A percentile compares a stretch with the other conserved stretches of the same genome.
Conservation (phyloP, 257 asterid species). For the Primulina huaijiensis region DNA sequence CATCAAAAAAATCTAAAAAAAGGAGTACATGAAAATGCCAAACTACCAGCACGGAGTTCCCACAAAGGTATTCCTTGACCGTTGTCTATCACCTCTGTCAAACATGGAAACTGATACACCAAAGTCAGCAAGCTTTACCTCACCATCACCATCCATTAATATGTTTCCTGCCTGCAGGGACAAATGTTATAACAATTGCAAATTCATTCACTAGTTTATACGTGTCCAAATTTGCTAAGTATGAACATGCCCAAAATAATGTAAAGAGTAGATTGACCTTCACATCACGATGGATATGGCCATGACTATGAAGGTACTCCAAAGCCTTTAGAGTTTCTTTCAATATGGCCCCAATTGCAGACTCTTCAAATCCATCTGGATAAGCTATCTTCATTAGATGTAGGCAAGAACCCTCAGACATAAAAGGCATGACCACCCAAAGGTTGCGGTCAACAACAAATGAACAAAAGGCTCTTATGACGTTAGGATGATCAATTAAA, state of each 20-base stretch:
- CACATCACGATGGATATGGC: constrained; percentile 97
- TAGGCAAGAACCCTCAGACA: constrained; percentile 98
- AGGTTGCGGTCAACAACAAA: constrained; percentile 93
- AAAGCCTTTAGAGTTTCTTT: constrained; percentile 97
- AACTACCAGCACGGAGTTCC: constrained; percentile 99
- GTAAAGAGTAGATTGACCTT: constrained; percentile 51
- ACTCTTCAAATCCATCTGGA: constrained; percentile 96
- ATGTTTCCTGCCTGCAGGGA: constrained; percentile 88
- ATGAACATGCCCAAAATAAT: constrained; percentile 10
- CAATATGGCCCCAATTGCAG: constrained; percentile 78
- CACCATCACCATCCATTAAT: constrained; percentile 81
- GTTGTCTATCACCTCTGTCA: constrained; percentile 96
- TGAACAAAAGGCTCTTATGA: constrained; percentile 82
- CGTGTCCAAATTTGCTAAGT: constrained; percentile 20
- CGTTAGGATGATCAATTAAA: constrained; percentile 91
- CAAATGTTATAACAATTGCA: constrained; percentile 21
- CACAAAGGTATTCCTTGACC: constrained; percentile 94
- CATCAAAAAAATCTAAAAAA: not conserved
- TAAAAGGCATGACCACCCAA: constrained; percentile 97
- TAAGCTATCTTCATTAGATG: constrained; percentile 97
- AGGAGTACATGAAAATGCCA: constrained; percentile 16
- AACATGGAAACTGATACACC: constrained; percentile 98
- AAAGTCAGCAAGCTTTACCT: constrained; percentile 94
- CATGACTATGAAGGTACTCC: constrained; percentile 90
- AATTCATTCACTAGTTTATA: constrained; percentile 17